These are phyloP conservation scores for Copromyces sp. DNA, from an alignment of 495 filamentous ascomycete genomes.

Conservation along the genomic window DNA sequence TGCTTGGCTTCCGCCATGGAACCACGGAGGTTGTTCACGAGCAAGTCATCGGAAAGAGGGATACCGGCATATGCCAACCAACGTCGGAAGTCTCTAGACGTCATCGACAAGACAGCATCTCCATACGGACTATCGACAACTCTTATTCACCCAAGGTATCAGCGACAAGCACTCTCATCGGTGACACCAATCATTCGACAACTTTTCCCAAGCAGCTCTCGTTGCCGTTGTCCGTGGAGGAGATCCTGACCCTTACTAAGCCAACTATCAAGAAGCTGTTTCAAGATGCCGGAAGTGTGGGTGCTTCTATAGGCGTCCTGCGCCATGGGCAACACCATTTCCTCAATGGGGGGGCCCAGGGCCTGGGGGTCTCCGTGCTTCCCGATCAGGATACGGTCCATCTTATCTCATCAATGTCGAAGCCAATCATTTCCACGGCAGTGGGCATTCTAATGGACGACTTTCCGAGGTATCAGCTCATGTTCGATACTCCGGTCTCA, in stretches of 20 bases:
- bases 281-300: neutral
- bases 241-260: neutral
- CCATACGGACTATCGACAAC: neutral
- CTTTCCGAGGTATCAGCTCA: constrained; percentile 13
- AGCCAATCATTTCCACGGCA: constrained; percentile 25
- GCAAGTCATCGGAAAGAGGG: neutral
- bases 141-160: neutral
- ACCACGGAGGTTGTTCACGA: neutral
- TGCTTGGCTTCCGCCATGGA: neutral
- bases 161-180: neutral
- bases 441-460: constrained; percentile 28
- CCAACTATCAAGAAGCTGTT: neutral
- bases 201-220: neutral
- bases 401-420: constrained; percentile 29
- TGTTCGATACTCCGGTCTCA: constrained; percentile 1
- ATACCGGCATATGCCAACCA: neutral
- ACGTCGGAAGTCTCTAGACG: neutral
- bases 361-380: neutral
- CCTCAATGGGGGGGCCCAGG: neutral
- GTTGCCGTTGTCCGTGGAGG: neutral
- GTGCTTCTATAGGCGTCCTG: constrained; percentile 2
- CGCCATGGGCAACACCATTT: neutral
- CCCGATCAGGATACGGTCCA: constrained; percentile 24
- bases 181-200: neutral
- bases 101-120: neutral